Percentiles rank a stretch among this genome's conserved stretches.
Conservation (phyloP, 2,329 filamentous ascomycete genomes). For the Aspergillus uvarum region DNA sequence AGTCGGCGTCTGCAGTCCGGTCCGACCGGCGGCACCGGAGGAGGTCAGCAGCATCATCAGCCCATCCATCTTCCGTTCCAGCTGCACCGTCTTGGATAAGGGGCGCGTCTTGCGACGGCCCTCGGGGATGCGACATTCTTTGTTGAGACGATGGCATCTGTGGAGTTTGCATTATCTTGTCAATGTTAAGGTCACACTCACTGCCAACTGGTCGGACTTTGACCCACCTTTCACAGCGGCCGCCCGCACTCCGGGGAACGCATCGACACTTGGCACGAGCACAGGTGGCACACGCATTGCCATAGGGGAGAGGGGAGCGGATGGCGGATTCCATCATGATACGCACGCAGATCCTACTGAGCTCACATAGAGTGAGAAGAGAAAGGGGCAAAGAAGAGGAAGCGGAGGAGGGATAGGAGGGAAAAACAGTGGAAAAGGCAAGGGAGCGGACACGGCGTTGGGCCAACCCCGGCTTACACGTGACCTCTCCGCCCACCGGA, state of each 20-base stretch:
- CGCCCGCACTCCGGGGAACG: constrained; percentile 30
- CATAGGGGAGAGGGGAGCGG: constrained; percentile 22
- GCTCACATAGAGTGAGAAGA: no score
- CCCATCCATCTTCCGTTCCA: constrained; percentile 23
- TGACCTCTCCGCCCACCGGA: background rate
- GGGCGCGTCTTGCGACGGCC: constrained; percentile 26
- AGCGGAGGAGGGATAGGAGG: background rate
- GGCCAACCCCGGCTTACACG: background rate
- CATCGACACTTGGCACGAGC: constrained; percentile 48
- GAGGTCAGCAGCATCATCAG: constrained; percentile 20
- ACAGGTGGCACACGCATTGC: constrained; percentile 44
- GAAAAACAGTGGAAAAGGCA: background rate
- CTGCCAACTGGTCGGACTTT: background rate
- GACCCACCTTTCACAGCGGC: constrained; percentile 18
- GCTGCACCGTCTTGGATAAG: constrained; percentile 10
- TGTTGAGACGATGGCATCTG: constrained; percentile 42
- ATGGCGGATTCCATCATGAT: background rate
- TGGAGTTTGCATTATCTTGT: background rate
- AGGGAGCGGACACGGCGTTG: background rate
- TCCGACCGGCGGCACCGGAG: constrained; percentile 1
- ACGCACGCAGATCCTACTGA: no score
- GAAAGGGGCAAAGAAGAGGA: background rate
- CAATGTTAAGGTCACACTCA: background rate
- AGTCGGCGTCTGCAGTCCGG: background rate
- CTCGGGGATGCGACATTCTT: constrained; percentile 37